phyloP scores from a whole-genome alignment of 2,329 filamentous ascomycete genomes.

The Nemania abortiva region DNA sequence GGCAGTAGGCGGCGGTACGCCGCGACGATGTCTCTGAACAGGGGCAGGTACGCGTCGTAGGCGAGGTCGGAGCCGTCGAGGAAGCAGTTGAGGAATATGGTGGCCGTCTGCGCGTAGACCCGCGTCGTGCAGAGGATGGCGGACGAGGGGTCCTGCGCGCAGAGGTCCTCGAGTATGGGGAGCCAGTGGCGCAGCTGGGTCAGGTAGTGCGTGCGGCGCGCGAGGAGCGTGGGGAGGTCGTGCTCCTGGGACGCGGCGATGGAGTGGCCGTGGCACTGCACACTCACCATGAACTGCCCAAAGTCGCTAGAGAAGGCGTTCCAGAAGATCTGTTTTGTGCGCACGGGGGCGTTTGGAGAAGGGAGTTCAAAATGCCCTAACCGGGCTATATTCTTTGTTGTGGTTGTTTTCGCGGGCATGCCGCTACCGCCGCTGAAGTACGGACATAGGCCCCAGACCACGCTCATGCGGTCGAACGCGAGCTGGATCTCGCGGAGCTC shows the following conservation, averaged over 20 bases:
- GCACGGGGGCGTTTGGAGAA: conserved; percentile 28
- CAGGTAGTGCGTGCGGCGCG: conserved; percentile 35
- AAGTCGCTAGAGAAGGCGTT: conserved; percentile 40
- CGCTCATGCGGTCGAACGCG: conserved; percentile 41
- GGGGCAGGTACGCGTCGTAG: conserved; percentile 40
- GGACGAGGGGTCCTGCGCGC: conserved; percentile 19
- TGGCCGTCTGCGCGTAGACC: conserved; percentile 32
- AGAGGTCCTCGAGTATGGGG: conserved; percentile 35
- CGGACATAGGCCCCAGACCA: conserved; percentile 43
- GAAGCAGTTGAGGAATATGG: conserved; percentile 42
- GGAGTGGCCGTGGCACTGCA: conserved; percentile 29
- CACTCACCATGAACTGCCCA: conserved; percentile 42
- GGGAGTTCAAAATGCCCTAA: conserved; percentile 29
- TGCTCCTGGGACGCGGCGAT: background rate
- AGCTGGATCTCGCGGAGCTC: conserved; percentile 39
- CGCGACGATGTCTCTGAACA: conserved; percentile 40
- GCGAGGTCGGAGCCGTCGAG: conserved; percentile 41
- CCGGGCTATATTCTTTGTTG: background rate
- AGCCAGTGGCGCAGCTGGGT: conserved; percentile 38
- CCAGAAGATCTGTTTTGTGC: conserved; percentile 38
- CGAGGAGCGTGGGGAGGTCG: conserved; percentile 18
- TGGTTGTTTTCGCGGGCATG: conserved; percentile 6
- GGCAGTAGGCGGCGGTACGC: conserved; percentile 39
- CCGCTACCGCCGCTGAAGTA: conserved; percentile 40
- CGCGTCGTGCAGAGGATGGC: conserved; percentile 37